phyloP scores from a whole-genome alignment of 495 filamentous ascomycete genomes.

The Tuber aestivum region DNA sequence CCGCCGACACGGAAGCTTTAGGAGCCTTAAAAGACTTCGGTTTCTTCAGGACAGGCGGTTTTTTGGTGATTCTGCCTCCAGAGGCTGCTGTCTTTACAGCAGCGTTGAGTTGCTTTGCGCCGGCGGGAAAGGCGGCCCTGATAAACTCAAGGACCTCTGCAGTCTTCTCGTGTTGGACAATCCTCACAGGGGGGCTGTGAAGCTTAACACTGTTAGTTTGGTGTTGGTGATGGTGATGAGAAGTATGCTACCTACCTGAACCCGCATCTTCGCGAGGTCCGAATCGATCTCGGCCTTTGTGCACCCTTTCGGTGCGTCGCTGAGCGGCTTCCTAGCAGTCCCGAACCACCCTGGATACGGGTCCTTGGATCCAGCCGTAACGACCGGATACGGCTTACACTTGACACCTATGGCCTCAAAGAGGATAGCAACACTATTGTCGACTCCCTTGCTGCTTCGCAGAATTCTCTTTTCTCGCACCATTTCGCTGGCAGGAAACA shows the following conservation, averaged over 20 bases:
- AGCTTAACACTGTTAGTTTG: not conserved
- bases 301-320: not conserved
- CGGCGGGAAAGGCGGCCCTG: not conserved
- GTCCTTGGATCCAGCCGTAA: not conserved
- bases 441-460: not conserved
- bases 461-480: not conserved
- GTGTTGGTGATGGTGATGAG: not conserved
- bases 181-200: not conserved
- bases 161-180: not conserved
- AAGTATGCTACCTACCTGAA: not conserved
- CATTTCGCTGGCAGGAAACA: not conserved
- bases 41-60: not conserved
- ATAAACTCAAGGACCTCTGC: not conserved
- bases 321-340: not conserved
- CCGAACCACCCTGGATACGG: not conserved
- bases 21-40: not conserved
- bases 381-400: not conserved
- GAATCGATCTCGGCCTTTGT: not conserved
- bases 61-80: not conserved
- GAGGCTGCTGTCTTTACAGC: not conserved
- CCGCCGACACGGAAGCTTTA: not conserved
- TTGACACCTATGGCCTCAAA: not conserved
- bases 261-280: not conserved
- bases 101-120: not conserved
- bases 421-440: not conserved